phyloP scores from a whole-genome alignment of 768 basidiomycete species.

The Russula olivacea region DNA sequence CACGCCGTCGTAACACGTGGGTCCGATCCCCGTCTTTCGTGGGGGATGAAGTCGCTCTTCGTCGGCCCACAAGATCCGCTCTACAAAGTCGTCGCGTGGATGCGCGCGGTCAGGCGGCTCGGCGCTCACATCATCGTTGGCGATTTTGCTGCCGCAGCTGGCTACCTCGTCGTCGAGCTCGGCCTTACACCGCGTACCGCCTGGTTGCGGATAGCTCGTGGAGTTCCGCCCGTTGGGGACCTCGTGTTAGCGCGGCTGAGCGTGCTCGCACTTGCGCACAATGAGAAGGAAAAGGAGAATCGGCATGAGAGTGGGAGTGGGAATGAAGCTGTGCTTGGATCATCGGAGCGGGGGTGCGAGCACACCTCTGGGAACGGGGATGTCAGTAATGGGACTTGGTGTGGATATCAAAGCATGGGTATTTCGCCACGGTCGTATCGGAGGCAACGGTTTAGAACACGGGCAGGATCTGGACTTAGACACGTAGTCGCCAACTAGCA shows the following conservation, averaged over 20 bases:
- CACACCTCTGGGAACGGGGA: not conserved
- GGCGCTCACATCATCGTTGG: conserved; percentile 11
- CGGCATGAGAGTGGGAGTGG: not conserved
- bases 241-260: conserved; percentile 3
- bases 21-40: not conserved
- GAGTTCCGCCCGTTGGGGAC: conserved; percentile 10
- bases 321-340: not conserved
- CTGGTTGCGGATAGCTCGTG: conserved; percentile 17
- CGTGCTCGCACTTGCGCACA: not conserved
- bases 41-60: conserved; percentile 17
- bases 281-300: not conserved
- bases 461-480: conserved; percentile 13
- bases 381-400: not conserved
- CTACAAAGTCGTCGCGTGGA: conserved; percentile 17
- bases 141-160: conserved; percentile 10
- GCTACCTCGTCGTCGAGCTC: conserved; percentile 16
- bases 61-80: conserved; percentile 14
- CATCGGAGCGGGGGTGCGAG: not conserved
- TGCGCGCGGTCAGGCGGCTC: conserved; percentile 13
- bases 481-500: conserved; percentile 3
- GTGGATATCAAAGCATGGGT: too few relatives aligned
- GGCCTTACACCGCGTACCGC: conserved; percentile 11
- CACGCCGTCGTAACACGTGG: conserved; percentile 10
- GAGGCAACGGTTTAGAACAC: not conserved
- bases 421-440: not conserved